Percentiles rank a stretch among this genome's conserved stretches.
phyloP scores from a whole-genome alignment of 1,139 yeast species.

The Trichomonascaceae sp. region DNA sequence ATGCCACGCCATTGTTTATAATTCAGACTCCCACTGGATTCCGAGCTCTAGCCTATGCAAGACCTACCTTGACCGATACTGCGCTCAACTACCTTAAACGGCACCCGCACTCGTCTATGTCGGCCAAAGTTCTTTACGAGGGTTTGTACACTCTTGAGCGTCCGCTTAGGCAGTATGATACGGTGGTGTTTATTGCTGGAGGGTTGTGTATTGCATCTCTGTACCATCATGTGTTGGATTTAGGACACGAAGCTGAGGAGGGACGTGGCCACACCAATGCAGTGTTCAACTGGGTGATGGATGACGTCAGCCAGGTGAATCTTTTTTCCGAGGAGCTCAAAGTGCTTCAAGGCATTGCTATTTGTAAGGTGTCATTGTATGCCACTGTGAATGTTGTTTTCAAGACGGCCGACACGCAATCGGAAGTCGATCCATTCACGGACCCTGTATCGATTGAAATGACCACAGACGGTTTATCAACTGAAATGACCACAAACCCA shows the following conservation, averaged over 20 bases:
- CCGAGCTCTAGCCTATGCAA: constrained; percentile 1
- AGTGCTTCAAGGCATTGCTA: not conserved
- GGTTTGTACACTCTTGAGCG: constrained; percentile 44
- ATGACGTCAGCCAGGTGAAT: not conserved
- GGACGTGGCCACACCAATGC: not conserved
- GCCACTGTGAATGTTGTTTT: not conserved
- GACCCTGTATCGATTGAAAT: too few species aligned
- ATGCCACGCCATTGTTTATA: constrained; percentile 59
- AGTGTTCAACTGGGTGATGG: not conserved
- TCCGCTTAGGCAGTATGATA: constrained; percentile 36
- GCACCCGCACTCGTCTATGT: constrained; percentile 7
- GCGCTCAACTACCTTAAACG: constrained; percentile 7
- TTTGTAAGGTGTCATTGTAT: not conserved
- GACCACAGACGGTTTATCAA: too few species aligned
- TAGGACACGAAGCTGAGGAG: not conserved
- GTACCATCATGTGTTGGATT: constrained; percentile 13
- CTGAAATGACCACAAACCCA: not conserved
- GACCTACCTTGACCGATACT: constrained; percentile 1
- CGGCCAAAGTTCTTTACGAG: constrained; percentile 27
- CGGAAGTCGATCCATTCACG: too few species aligned
- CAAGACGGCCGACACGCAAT: not conserved
- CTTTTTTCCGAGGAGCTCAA: not conserved
- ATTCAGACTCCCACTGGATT: constrained; percentile 15
- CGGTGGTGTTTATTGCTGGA: constrained; percentile 39
- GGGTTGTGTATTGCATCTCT: constrained; percentile 56